phyloP scores from a whole-genome alignment of 345 rosid genomes.

The Carallia brachiata region DNA sequence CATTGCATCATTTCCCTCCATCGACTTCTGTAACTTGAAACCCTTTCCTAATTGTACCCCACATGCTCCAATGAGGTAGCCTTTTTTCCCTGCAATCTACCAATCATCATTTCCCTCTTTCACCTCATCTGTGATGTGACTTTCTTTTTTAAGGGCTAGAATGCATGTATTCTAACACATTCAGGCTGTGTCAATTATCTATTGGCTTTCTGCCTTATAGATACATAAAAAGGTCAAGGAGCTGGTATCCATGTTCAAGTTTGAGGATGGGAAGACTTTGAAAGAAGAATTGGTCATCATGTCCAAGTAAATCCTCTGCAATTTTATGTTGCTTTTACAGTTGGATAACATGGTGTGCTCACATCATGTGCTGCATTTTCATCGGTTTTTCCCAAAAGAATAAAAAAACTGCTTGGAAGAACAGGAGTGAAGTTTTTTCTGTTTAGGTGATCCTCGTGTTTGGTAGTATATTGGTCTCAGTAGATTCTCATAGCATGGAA shows the following conservation, averaged over 20 bases:
- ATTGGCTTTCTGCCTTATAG: conserved; percentile 36
- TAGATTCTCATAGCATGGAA: neutral
- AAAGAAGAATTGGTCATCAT: conserved; percentile 48
- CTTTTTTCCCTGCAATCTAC: too few relatives aligned
- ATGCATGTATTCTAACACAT: neutral
- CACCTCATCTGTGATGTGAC: too few relatives aligned
- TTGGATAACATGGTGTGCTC: conserved; percentile 3
- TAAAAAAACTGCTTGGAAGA: too few relatives aligned
- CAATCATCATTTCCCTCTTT: too few relatives aligned
- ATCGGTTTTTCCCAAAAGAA: neutral
- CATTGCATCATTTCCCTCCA: too few relatives aligned
- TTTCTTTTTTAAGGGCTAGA: neutral
- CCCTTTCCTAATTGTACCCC: too few relatives aligned
- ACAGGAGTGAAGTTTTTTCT: neutral
- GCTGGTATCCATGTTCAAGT: conserved; percentile 49
- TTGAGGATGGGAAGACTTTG: conserved; percentile 47
- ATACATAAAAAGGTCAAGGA: conserved; percentile 66
- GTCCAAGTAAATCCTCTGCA: conserved; percentile 49
- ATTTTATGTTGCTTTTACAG: conserved; percentile 7
- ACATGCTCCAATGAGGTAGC: too few relatives aligned
- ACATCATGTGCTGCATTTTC: neutral
- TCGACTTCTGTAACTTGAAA: too few relatives aligned
- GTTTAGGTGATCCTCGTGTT: neutral
- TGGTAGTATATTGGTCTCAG: neutral
- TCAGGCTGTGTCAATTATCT: conserved; percentile 1